Conservation (phyloP, 2,329 filamentous ascomycete genomes). For the Clarireedia hainanense region DNA sequence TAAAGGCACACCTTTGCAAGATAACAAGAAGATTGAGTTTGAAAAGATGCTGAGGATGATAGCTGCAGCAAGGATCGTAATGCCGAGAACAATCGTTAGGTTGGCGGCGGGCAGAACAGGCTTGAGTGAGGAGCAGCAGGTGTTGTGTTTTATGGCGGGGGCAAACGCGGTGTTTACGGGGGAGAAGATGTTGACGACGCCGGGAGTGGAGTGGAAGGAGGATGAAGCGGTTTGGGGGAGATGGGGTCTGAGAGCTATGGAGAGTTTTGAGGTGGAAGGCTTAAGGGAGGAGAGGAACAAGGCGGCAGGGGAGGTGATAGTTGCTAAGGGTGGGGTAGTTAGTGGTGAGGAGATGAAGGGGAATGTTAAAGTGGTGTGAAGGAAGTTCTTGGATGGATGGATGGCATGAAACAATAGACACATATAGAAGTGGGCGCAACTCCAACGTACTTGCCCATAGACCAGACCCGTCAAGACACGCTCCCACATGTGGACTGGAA, state of each 20-base stretch:
- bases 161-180: slow-evolving; percentile 94
- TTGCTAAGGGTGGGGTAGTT: not conserved
- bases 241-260: slow-evolving; percentile 78
- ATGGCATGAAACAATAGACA: too few relatives aligned
- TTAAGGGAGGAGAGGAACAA: slow-evolving; percentile 2
- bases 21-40: slow-evolving; percentile 65
- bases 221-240: slow-evolving; percentile 75
- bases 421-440: too few relatives aligned
- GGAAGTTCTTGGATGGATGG: too few relatives aligned
- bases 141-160: slow-evolving; percentile 81
- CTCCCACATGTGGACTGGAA: too few relatives aligned
- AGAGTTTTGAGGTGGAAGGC: slow-evolving; percentile 29
- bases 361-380: not conserved
- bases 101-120: slow-evolving; percentile 78
- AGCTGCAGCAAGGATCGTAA: slow-evolving; percentile 72
- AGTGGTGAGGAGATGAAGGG: not conserved
- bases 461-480: too few relatives aligned
- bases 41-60: slow-evolving; percentile 75
- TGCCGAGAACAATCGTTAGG: slow-evolving; percentile 80
- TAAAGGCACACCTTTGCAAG: slow-evolving; percentile 77
- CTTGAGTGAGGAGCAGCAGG: slow-evolving; percentile 82
- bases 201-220: slow-evolving; percentile 86
- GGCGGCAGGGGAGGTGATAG: not conserved
- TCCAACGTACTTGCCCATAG: too few relatives aligned
- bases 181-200: slow-evolving; percentile 92